Evolutionary conservation across 1,284 basidiomycete genomes (phyloP).

Genomic region (Chalciporus piperatoides): DNA sequence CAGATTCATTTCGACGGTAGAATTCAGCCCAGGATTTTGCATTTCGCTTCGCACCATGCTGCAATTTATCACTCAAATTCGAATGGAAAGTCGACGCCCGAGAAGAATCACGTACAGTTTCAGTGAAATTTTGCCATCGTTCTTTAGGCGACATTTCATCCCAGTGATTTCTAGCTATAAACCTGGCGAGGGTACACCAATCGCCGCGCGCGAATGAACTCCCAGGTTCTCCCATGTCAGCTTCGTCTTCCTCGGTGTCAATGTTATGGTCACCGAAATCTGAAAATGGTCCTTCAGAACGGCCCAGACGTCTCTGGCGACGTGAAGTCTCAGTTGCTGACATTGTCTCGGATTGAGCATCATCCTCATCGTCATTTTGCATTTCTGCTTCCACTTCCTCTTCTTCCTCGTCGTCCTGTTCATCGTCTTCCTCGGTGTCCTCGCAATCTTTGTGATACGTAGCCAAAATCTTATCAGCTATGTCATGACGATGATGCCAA

Average conservation of each 20-base stretch:
- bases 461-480: constrained; percentile 61
- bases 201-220: constrained; percentile 53
- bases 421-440: constrained; percentile 29
- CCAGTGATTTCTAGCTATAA: constrained; percentile 51
- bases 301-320: constrained; percentile 5
- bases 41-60: constrained; percentile 46
- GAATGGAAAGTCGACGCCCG: background rate
- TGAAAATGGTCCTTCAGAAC: constrained; percentile 17
- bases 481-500: constrained; percentile 56
- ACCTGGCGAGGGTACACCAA: constrained; percentile 51
- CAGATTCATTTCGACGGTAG: constrained; percentile 47
- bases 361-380: constrained; percentile 33
- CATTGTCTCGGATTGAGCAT: constrained; percentile 31
- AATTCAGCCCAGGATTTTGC: constrained; percentile 58
- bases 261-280: constrained; percentile 17
- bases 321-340: constrained; percentile 17
- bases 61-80: constrained; percentile 2
- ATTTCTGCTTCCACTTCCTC: constrained; percentile 35
- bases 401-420: constrained; percentile 35
- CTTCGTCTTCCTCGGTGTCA: constrained; percentile 41
- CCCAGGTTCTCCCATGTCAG: constrained; percentile 50
- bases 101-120: constrained; percentile 39
- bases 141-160: constrained; percentile 38
- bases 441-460: constrained; percentile 36
- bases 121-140: constrained; percentile 51